Evolutionary conservation across 495 filamentous ascomycete species (phyloP), one percentile per base, ranked within the genome.

Genomic region (Endocarpon pusillum): DNA sequence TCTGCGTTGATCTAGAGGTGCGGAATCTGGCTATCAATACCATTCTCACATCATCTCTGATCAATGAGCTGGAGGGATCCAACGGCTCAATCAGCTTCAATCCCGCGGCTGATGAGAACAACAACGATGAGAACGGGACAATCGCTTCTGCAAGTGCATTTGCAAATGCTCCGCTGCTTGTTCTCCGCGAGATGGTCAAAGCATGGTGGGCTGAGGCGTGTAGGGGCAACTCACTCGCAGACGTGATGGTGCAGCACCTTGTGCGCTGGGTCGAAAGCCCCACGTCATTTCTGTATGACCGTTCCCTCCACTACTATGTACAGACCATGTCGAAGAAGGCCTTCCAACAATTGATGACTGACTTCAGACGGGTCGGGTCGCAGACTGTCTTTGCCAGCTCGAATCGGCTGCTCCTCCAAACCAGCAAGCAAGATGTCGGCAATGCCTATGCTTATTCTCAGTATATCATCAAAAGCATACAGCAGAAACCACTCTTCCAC

Each of bases 311-410:
- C 44, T 87, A 92, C 57, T 96, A 99, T 47, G 85, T 99, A 23
- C 87, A 94, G 49, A 84, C 93, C 73, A 85, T 99, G 71, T 94
- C 85, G 18, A 75, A 78, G 28, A 99, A 96, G 51, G 91, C 91
- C 0, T 81, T 99, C 36, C 78, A 91, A 40, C 84, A 94, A 53
- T 67, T 99, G 32, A 92, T 99, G 84, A 80, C 77, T 2, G 89
- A 99, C 53, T 99, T 96, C 62, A 67, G 82, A 40, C 76, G 89
- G 10, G 89, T 99, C 23, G 89, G 89, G 3, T 94, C 87, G 6
- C 81, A 94, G 37, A 71, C 94, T 24, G 66, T 99, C 25, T 94
- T 85, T 51, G 89, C 89, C 24, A 91, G 75, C 42, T 62, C 84
- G 1, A 93, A 83, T 40, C 73, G 89, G 19, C 69, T 99, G 5